phyloP scores from a whole-genome alignment of 2,329 filamentous ascomycete genomes.

The Pezicula rhizophila region DNA sequence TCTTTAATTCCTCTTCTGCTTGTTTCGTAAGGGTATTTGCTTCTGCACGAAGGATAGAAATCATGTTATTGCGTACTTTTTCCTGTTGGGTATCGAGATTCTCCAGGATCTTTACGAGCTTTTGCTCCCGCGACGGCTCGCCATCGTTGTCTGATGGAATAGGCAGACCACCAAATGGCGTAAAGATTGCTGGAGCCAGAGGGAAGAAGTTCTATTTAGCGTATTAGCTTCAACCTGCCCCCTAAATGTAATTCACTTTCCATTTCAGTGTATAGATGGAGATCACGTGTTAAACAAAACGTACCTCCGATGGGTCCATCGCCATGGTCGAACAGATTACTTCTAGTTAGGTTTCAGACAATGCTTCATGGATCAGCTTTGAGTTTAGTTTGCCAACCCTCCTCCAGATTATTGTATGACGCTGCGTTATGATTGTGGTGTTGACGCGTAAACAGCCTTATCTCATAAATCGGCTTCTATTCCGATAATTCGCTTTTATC shows the following conservation, averaged over 20 bases:
- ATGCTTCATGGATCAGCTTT: too few relatives aligned
- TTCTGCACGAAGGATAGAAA: constrained; percentile 9
- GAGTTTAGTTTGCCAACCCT: too few relatives aligned
- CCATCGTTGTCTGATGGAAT: constrained; percentile 1
- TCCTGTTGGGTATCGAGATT: constrained; percentile 18
- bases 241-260: not conserved
- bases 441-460: too few relatives aligned
- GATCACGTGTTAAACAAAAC: not conserved
- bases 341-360: too few relatives aligned
- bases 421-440: too few relatives aligned
- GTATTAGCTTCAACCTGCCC: not conserved
- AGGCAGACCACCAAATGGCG: constrained; percentile 16
- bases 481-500: too few relatives aligned
- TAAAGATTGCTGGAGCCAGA: constrained; percentile 17
- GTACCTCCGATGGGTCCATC: too few relatives aligned
- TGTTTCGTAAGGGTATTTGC: constrained; percentile 6
- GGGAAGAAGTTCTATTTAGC: not conserved
- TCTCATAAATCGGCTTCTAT: too few relatives aligned
- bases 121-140: constrained; percentile 5
- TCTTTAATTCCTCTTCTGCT: constrained; percentile 12
- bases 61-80: constrained; percentile 15
- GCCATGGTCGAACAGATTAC: too few relatives aligned
- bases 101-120: constrained; percentile 15
- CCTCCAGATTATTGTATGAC: too few relatives aligned
- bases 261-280: not conserved